phyloP scores from a whole-genome alignment of 441 rosid genomes.

The Arabidopsis lyrata region DNA sequence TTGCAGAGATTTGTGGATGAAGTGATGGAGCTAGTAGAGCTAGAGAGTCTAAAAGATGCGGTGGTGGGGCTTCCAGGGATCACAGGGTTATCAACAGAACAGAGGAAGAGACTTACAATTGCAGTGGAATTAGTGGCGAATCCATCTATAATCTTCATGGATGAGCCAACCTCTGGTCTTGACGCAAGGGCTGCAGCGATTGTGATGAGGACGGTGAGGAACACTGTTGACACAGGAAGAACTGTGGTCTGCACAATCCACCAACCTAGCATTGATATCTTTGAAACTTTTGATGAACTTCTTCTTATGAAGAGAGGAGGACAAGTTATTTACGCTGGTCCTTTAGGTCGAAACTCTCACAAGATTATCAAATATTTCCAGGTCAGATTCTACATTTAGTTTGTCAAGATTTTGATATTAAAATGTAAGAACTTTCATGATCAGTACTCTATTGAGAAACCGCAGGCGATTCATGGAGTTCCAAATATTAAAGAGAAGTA shows the following conservation, averaged over 20 bases:
- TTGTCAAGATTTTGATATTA: not conserved
- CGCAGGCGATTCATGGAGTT: conserved; percentile 66
- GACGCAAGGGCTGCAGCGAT: conserved; percentile 87
- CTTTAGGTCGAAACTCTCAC: conserved; percentile 64
- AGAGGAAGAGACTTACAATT: conserved; percentile 74
- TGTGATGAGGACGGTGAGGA: conserved; percentile 83
- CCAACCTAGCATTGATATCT: conserved; percentile 82
- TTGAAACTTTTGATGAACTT: conserved; percentile 76
- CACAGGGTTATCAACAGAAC: conserved; percentile 77
- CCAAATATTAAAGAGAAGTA: conserved; percentile 65
- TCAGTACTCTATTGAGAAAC: not conserved
- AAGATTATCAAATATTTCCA: conserved; percentile 77
- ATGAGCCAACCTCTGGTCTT: conserved; percentile 85
- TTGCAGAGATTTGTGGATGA: conserved; percentile 70
- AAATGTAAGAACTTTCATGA: not conserved
- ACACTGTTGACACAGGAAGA: conserved; percentile 78
- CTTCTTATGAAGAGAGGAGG: conserved; percentile 85
- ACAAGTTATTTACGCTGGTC: conserved; percentile 75
- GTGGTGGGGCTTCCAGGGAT: conserved; percentile 74
- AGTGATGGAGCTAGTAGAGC: conserved; percentile 76
- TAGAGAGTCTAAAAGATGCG: conserved; percentile 61
- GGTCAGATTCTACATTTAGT: conserved; percentile 45
- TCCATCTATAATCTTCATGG: conserved; percentile 87
- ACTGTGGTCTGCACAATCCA: conserved; percentile 86
- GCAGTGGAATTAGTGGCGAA: conserved; percentile 84